These are phyloP conservation scores for Tarenaya hassleriana DNA, from an alignment of 345 rosid genomes.

Conservation along the genomic window DNA sequence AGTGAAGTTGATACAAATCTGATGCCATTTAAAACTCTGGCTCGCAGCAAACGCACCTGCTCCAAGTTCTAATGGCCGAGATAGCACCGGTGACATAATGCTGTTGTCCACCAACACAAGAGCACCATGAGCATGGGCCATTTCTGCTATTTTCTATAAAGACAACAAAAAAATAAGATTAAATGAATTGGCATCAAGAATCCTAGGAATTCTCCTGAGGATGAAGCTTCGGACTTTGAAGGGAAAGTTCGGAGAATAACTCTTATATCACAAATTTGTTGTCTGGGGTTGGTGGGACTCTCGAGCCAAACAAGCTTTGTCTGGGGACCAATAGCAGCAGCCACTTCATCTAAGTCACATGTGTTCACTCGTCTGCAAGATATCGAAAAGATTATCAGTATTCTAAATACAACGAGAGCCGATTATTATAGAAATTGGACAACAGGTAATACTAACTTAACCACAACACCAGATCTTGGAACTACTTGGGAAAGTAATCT, in stretches of 20 bases:
- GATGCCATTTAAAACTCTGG: no score
- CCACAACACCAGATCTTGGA: slow-evolving; percentile 65
- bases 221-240: not conserved
- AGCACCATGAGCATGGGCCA: slow-evolving; percentile 78
- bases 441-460: slow-evolving; percentile 54
- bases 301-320: slow-evolving; percentile 94
- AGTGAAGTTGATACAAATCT: not conserved
- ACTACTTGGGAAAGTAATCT: slow-evolving; percentile 76
- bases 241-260: slow-evolving; percentile 34
- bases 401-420: slow-evolving; percentile 4
- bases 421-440: not conserved
- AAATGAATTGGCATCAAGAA: not conserved
- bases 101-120: slow-evolving; percentile 88
- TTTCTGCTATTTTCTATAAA: slow-evolving; percentile 69
- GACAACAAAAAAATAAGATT: slow-evolving; percentile 2
- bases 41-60: slow-evolving; percentile 46
- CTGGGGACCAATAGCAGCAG: slow-evolving; percentile 61
- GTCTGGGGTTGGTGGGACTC: slow-evolving; percentile 89
- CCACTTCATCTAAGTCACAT: slow-evolving; percentile 58
- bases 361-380: slow-evolving; percentile 75
- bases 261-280: slow-evolving; percentile 72
- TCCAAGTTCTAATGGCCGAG: slow-evolving; percentile 87
- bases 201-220: not conserved
- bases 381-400: slow-evolving; percentile 18
- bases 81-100: slow-evolving; percentile 86